phyloP scores from a whole-genome alignment of 495 filamentous ascomycete species.

The Annulohypoxylon nitens region DNA sequence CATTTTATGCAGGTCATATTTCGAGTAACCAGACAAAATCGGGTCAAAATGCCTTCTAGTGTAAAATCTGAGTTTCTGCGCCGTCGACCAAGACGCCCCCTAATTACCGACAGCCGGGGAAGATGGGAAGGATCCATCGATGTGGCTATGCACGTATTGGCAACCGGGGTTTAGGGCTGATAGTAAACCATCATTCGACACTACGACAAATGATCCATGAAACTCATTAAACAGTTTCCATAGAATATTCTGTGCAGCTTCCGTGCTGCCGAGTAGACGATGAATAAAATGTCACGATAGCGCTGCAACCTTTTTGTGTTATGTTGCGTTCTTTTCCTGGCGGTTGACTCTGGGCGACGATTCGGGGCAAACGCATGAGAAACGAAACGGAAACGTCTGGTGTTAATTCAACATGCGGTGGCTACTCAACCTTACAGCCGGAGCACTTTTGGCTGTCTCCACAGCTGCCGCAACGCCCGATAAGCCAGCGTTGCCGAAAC shows the following conservation, averaged over 20 bases:
- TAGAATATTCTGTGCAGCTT: not conserved
- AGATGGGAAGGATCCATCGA: not conserved
- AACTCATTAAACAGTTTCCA: constrained; percentile 17
- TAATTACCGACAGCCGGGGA: constrained; percentile 13
- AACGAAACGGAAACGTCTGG: not conserved
- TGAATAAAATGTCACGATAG: not conserved
- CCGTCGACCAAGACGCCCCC: constrained; percentile 1
- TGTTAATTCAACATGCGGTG: constrained; percentile 26
- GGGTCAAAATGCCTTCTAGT: not conserved
- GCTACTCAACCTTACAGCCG: constrained; percentile 13
- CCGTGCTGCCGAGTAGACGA: not conserved
- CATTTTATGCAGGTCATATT: not conserved
- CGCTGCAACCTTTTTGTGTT: not conserved
- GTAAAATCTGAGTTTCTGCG: not conserved
- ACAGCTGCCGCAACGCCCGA: constrained; percentile 2
- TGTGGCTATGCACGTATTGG: constrained; percentile 28
- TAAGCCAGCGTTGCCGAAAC: not conserved
- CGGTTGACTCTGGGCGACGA: not conserved
- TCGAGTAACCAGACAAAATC: no score
- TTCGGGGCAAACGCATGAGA: not conserved
- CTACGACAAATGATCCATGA: constrained; percentile 4
- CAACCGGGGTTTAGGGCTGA: constrained; percentile 1
- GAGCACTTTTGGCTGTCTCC: constrained; percentile 16
- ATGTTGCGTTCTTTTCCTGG: not conserved
- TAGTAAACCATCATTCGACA: constrained; percentile 30